Base-by-base conservation (phyloP, 441 rosid genomes). In the Bocquillonia castaneifolia region DNA sequence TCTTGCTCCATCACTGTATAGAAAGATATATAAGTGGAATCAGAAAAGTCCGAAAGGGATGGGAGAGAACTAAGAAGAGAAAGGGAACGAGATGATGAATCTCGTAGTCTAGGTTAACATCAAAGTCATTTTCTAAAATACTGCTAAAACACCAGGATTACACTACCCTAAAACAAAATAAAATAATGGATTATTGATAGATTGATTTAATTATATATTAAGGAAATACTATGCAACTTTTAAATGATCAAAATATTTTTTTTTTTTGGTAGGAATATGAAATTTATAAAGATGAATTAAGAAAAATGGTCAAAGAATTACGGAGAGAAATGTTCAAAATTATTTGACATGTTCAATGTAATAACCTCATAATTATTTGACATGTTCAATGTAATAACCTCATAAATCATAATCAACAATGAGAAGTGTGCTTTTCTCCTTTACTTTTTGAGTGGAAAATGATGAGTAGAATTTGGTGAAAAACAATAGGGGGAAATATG, bases 381-480 rank as follows among this genome's bases (percentile, higher is more conserved):
- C 17, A 22, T 59, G 45, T 58, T 58, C 44, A 18, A 22, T 59
- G 9, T 25, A 23, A n/a, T n/a, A 22, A 34, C 14, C 44, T 58
- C 15, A 58, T 59, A 1, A 47, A n/a, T n/a, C n/a, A n/a, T n/a
- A 37, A 39, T 22, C n/a, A 60, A 60, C 23, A 51, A 60, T 40
- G 20, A 60, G 13, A 4, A 10, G 51, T 22, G 29, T 40, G 34
- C 6, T 60, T 60, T 20, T 60, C 34, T 14, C 32, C 6, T 59
- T 60, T 23, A 39, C 18, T 10, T 39, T 40, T 40, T 40, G 7
- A 59, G 48, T 59, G 64, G 64, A 59, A 59, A 20, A 59, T 59
- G 31, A 37, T 40, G 18, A 39, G 28, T 32, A 34, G 8, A 39
- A 20, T 6, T 2, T 37, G 25, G 18, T 36, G n/a, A 18, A 23